Conservation (phyloP, 257 asterid genomes). For the Salvia hispanica region DNA sequence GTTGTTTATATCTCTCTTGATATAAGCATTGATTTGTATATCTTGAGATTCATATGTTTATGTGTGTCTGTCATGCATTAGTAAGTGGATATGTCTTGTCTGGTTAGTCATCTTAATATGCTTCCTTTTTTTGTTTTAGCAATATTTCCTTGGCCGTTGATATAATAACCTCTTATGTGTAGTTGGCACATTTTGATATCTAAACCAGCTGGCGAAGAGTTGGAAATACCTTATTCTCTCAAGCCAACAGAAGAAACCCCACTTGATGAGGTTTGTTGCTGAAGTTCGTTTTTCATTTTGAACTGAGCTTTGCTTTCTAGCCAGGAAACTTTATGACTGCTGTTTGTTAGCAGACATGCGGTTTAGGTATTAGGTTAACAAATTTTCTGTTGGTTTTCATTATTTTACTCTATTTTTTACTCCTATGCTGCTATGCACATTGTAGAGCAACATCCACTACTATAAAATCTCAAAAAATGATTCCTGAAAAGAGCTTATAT, state of each 20-base stretch:
- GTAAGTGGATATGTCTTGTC: slow-evolving; percentile 11
- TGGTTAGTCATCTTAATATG: slow-evolving; percentile 14
- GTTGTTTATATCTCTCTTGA: slow-evolving; percentile 18
- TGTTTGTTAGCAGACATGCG: background rate
- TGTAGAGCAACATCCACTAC: background rate
- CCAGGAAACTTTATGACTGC: background rate
- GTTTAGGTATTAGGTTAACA: background rate
- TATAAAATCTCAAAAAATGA: no score
- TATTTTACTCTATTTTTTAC: slow-evolving; percentile 22
- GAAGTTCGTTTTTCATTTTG: slow-evolving; percentile 6
- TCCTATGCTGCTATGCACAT: slow-evolving; percentile 1
- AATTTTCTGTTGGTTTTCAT: slow-evolving; percentile 6
- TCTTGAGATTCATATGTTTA: background rate
- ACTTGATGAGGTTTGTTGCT: slow-evolving; percentile 71
- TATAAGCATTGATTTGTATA: slow-evolving; percentile 10
- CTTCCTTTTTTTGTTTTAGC: slow-evolving; percentile 3
- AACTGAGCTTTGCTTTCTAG: background rate
- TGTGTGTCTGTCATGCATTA: background rate
- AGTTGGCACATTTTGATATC: slow-evolving; percentile 84
- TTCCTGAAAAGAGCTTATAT: no score
- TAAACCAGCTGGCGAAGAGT: slow-evolving; percentile 75
- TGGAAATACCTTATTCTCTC: slow-evolving; percentile 79
- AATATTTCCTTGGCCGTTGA: slow-evolving; percentile 29
- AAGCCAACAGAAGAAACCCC: slow-evolving; percentile 65
- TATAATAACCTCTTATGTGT: slow-evolving; percentile 39